phyloP scores from a whole-genome alignment of 2,329 filamentous ascomycete species.

The Talaromyces sp. region DNA sequence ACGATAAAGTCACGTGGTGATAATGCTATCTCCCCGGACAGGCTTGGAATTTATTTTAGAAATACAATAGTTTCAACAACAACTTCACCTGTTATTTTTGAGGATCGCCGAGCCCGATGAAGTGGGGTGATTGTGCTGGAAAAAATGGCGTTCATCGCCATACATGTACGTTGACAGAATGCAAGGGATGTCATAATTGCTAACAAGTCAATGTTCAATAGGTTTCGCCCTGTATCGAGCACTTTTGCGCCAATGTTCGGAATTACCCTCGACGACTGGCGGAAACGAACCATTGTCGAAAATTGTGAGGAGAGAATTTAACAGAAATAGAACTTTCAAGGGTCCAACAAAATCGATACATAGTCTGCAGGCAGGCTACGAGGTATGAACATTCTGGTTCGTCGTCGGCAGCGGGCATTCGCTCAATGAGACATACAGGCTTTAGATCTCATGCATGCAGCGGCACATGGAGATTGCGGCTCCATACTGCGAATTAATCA shows the following conservation, averaged over 20 bases:
- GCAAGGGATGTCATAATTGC: no score
- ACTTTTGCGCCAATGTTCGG: constrained; percentile 42
- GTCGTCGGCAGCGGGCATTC: background rate
- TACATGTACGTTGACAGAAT: constrained; percentile 30
- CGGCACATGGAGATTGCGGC: constrained; percentile 27
- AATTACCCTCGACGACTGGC: constrained; percentile 25
- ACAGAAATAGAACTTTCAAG: constrained; percentile 35
- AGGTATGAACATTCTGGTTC: constrained; percentile 26
- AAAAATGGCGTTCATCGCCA: constrained; percentile 38
- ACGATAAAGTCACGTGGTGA: constrained; percentile 16
- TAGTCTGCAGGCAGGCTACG: constrained; percentile 41
- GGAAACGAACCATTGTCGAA: constrained; percentile 26
- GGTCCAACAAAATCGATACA: constrained; percentile 39
- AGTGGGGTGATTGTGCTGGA: constrained; percentile 10
- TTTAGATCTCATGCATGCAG: constrained; percentile 37
- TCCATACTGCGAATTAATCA: constrained; percentile 25
- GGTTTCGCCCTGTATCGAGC: constrained; percentile 46
- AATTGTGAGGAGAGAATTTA: constrained; percentile 37
- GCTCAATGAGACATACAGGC: constrained; percentile 26
- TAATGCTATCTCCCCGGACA: constrained; percentile 5
- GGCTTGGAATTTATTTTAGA: constrained; percentile 2
- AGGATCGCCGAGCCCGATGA: constrained; percentile 19
- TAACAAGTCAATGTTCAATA: constrained; percentile 19
- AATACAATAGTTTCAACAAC: background rate
- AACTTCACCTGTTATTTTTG: no score